These are phyloP conservation scores for Sophora flavescens DNA, from an alignment of 306 rosid species.

Conservation along the genomic window DNA sequence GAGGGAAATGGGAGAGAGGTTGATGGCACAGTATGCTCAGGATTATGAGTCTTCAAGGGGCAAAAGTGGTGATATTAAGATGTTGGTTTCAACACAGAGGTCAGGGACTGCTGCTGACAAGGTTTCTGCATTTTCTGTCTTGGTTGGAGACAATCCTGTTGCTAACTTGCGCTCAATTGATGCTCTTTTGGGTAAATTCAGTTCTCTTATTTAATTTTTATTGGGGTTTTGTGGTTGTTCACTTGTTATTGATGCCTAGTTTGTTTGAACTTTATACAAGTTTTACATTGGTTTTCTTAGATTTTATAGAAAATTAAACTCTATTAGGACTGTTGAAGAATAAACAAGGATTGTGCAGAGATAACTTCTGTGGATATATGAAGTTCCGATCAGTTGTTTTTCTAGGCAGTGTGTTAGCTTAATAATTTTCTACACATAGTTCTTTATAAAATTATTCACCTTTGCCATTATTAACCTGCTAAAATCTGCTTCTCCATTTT, in stretches of 20 bases:
- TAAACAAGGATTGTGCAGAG: background rate
- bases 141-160: constrained; percentile 88
- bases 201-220: background rate
- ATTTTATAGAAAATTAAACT: background rate
- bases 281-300: constrained; percentile 36
- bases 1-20: constrained; percentile 79
- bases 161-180: constrained; percentile 90
- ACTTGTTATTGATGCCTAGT: background rate
- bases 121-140: constrained; percentile 87
- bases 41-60: constrained; percentile 89
- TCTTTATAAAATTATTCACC: background rate
- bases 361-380: background rate
- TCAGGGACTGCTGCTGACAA: constrained; percentile 95
- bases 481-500: background rate
- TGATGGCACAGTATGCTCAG: constrained; percentile 77
- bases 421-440: background rate
- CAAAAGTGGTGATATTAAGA: constrained; percentile 83
- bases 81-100: constrained; percentile 86
- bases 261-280: constrained; percentile 13
- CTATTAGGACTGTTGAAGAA: background rate
- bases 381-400: background rate
- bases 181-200: constrained; percentile 75
- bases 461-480: background rate
- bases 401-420: background rate
- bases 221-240: background rate